phyloP scores from a whole-genome alignment of 2,329 filamentous ascomycete genomes.

The Plectosphaerella cucumerina region DNA sequence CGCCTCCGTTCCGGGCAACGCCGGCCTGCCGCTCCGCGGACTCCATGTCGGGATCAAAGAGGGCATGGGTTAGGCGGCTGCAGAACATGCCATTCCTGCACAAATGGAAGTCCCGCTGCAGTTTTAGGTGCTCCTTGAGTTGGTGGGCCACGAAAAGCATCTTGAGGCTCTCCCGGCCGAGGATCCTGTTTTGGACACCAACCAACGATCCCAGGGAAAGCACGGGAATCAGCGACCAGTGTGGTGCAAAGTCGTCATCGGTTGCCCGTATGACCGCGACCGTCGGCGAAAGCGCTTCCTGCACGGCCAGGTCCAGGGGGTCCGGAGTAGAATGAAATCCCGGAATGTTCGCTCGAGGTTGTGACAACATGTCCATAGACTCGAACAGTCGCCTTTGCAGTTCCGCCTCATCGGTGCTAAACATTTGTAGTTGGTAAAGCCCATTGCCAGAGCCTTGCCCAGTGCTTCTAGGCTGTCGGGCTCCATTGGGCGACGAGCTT shows the following conservation, averaged over 20 bases:
- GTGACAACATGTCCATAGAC: slow-evolving; percentile 44
- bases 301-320: slow-evolving; percentile 14
- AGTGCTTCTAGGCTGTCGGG: neutral
- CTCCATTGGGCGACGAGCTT: too few relatives aligned
- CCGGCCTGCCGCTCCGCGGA: slow-evolving; percentile 72
- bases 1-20: slow-evolving; percentile 61
- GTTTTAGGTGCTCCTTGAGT: slow-evolving; percentile 64
- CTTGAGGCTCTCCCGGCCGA: slow-evolving; percentile 71
- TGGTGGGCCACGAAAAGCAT: slow-evolving; percentile 73
- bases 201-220: slow-evolving; percentile 75
- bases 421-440: slow-evolving; percentile 35
- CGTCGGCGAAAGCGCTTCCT: slow-evolving; percentile 25
- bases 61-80: slow-evolving; percentile 70
- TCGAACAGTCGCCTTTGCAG: slow-evolving; percentile 44
- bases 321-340: slow-evolving; percentile 8
- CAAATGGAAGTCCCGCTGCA: slow-evolving; percentile 79
- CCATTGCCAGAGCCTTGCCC: neutral
- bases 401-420: slow-evolving; percentile 40
- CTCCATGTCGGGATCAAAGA: slow-evolving; percentile 81
- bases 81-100: slow-evolving; percentile 82
- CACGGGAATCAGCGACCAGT: slow-evolving; percentile 58
- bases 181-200: slow-evolving; percentile 66
- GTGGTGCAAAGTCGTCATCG: slow-evolving; percentile 38
- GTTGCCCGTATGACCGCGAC: slow-evolving; percentile 3
- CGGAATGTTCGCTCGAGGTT: slow-evolving; percentile 16